These are phyloP conservation scores for Dacryopinax spathularia DNA, from an alignment of 768 basidiomycete species.

Conservation along the genomic window DNA sequence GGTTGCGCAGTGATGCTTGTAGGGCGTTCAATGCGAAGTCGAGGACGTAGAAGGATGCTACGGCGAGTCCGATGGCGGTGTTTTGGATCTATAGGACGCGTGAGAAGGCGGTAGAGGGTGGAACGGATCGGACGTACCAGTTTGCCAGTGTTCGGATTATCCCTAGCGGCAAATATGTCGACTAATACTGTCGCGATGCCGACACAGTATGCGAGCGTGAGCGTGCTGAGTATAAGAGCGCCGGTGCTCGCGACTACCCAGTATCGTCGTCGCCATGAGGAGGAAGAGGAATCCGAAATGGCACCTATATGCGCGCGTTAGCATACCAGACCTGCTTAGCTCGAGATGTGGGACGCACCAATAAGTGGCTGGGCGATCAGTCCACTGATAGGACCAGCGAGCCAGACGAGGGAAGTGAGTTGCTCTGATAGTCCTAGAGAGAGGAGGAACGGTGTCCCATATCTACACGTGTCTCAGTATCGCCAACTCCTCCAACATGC, in stretches of 20 bases:
- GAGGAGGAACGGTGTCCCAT: conserved; percentile 88
- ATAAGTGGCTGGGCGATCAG: conserved; percentile 94
- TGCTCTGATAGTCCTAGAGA: conserved; percentile 70
- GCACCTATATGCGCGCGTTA: conserved; percentile 43
- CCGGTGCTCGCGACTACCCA: conserved; percentile 86
- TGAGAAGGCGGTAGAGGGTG: not conserved
- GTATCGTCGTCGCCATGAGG: conserved; percentile 77
- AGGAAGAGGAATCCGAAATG: conserved; percentile 84
- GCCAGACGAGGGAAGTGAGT: conserved; percentile 88
- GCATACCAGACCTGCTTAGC: not conserved
- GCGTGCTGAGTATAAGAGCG: conserved; percentile 61
- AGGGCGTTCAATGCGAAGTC: conserved; percentile 97
- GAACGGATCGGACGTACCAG: conserved; percentile 33
- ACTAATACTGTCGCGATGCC: conserved; percentile 59
- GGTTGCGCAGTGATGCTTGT: conserved; percentile 77
- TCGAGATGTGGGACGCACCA: conserved; percentile 35
- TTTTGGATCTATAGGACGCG: conserved; percentile 38
- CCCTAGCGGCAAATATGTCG: conserved; percentile 55
- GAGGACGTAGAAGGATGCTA: conserved; percentile 80
- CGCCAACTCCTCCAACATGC: not conserved
- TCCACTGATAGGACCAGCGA: conserved; percentile 76
- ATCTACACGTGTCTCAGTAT: conserved; percentile 35
- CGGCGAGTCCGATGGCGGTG: conserved; percentile 70
- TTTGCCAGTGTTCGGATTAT: conserved; percentile 56
- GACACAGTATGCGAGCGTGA: conserved; percentile 72